These are phyloP conservation scores for Lantana camara DNA, from an alignment of 257 asterid species.

Conservation along the genomic window DNA sequence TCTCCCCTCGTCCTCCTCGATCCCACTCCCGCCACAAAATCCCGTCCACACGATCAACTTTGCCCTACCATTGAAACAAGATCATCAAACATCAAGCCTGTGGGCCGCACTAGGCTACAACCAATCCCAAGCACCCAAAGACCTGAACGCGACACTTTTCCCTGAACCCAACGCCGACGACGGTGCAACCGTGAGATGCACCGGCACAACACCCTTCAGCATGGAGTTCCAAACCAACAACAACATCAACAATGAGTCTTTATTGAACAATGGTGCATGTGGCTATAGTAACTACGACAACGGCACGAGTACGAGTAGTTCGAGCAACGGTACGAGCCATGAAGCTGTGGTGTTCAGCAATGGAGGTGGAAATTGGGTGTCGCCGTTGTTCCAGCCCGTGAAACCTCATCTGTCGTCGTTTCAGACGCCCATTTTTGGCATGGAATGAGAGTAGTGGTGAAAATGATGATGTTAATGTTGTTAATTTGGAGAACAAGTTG, in stretches of 20 bases:
- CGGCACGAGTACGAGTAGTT: constrained; percentile 26
- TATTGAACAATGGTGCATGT: constrained; percentile 26
- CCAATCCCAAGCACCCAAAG: constrained; percentile 19
- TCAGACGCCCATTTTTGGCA: constrained; percentile 35
- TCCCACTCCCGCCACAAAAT: constrained; percentile 25
- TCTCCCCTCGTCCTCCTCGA: constrained; percentile 35
- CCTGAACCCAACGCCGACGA: constrained; percentile 6
- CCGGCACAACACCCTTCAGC: constrained; percentile 30
- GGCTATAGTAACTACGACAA: constrained; percentile 34
- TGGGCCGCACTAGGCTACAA: constrained; percentile 67
- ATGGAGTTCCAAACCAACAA: constrained; percentile 31
- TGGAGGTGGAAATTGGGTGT: constrained; percentile 42
- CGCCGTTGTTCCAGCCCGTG: constrained; percentile 41
- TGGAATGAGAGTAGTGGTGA: constrained; percentile 24
- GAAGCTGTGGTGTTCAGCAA: constrained; percentile 24
- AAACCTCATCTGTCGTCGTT: constrained; percentile 30
- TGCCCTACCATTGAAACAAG: constrained; percentile 50
- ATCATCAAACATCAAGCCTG: constrained; percentile 39
- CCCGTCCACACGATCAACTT: constrained; percentile 37
- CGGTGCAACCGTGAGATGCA: constrained; percentile 21
- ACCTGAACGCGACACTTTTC: constrained; percentile 21
- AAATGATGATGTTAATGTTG: constrained; percentile 22
- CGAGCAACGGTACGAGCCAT: constrained; percentile 25
- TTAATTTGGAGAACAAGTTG: constrained; percentile 30
- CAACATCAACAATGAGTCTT: constrained; percentile 17